Percentiles rank a stretch among this genome's conserved stretches.
Conservation (phyloP, 352 stramenopile species). For the Pythium brachiatum region DNA sequence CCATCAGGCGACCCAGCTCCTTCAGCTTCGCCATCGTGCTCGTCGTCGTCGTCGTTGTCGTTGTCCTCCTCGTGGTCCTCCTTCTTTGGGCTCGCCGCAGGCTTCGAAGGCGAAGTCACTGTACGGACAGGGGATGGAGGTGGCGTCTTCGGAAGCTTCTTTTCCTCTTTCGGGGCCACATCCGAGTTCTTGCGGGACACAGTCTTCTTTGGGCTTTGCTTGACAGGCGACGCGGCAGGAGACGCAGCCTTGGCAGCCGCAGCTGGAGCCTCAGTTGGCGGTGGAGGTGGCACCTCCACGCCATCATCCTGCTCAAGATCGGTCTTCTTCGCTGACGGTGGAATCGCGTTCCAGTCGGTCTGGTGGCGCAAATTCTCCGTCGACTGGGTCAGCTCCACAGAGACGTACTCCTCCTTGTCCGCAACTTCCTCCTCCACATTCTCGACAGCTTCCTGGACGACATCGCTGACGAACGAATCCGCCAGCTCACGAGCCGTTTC, state of each 20-base stretch:
- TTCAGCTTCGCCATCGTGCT: constrained; percentile 23
- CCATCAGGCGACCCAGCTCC: constrained; percentile 19
- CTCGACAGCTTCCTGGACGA: constrained; percentile 45
- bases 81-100: constrained; percentile 14
- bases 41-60: constrained; percentile 8
- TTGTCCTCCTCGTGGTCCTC: constrained; percentile 13
- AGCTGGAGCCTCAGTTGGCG: neutral
- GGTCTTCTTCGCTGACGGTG: constrained; percentile 2
- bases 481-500: constrained; percentile 22
- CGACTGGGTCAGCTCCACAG: constrained; percentile 60
- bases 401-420: constrained; percentile 65
- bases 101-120: constrained; percentile 1
- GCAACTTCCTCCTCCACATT: constrained; percentile 31
- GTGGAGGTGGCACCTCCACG: constrained; percentile 11
- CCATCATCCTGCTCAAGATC: constrained; percentile 18
- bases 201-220: constrained; percentile 26
- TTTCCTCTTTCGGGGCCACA: constrained; percentile 4
- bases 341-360: constrained; percentile 20
- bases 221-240: constrained; percentile 5
- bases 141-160: constrained; percentile 18
- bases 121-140: constrained; percentile 13
- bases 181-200: constrained; percentile 27
- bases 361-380: constrained; percentile 35
- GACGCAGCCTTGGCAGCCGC: constrained; percentile 6
- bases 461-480: constrained; percentile 36